Conservation (phyloP, 2,329 filamentous ascomycete species). For the Paracamarosporium sp. region DNA sequence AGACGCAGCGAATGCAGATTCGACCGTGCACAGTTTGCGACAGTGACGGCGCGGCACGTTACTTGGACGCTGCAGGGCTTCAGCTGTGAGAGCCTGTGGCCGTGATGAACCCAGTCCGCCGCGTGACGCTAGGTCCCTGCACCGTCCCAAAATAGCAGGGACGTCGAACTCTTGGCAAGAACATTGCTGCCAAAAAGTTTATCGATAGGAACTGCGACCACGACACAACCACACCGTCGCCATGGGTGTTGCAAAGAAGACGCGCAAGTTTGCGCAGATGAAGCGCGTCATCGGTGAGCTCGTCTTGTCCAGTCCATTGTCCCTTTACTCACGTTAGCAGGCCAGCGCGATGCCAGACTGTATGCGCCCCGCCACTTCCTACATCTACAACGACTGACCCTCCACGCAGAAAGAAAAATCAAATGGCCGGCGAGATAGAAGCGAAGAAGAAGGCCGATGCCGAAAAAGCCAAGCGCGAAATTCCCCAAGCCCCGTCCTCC, state of each 20-base stretch:
- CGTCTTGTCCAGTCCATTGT: not conserved
- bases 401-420: conserved; percentile 70
- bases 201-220: not conserved
- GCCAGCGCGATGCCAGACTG: conserved; percentile 76
- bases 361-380: conserved; percentile 29
- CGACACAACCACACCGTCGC: conserved; percentile 22
- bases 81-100: not conserved
- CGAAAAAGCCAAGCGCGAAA: conserved; percentile 74
- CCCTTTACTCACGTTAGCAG: conserved; percentile 21
- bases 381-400: conserved; percentile 14
- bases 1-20: not conserved
- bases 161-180: conserved; percentile 23
- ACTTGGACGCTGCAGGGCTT: not conserved
- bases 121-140: not conserved
- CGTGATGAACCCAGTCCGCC: not conserved
- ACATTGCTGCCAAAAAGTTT: conserved; percentile 21
- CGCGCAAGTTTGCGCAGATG: conserved; percentile 84
- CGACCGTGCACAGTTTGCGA: not conserved
- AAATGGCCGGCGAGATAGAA: conserved; percentile 67
- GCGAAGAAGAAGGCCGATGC: conserved; percentile 64
- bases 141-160: conserved; percentile 9
- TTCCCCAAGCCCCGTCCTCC: conserved; percentile 77
- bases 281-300: conserved; percentile 77
- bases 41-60: not conserved
- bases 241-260: conserved; percentile 91